Conservation (phyloP, 176 grass and related monocot genomes). For the Triticum timopheevii region DNA sequence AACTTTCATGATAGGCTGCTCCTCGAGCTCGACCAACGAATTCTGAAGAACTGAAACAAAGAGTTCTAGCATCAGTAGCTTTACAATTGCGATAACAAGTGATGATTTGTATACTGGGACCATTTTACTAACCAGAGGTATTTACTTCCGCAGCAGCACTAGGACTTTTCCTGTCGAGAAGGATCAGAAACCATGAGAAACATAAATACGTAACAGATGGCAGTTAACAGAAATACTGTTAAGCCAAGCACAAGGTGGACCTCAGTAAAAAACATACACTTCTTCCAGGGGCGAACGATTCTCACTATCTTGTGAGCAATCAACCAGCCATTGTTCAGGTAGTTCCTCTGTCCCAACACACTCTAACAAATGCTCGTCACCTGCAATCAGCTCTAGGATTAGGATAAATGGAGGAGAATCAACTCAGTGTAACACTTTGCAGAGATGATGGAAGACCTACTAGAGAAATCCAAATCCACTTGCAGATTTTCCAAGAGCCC, state of each 20-base stretch:
- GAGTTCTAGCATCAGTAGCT: background rate
- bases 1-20: conserved; percentile 34
- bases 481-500: conserved; percentile 61
- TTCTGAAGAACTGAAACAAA: conserved; percentile 34
- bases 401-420: conserved; percentile 19
- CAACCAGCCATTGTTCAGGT: conserved; percentile 76
- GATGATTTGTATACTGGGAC: background rate
- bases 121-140: conserved; percentile 51
- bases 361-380: conserved; percentile 55
- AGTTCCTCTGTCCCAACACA: conserved; percentile 61
- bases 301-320: conserved; percentile 66
- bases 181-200: conserved; percentile 13
- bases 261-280: conserved; percentile 41
- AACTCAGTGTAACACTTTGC: conserved; percentile 2
- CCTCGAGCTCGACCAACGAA: conserved; percentile 7
- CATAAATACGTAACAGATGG: background rate
- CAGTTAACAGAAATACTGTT: background rate
- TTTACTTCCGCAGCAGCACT: conserved; percentile 20
- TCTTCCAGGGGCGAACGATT: conserved; percentile 45
- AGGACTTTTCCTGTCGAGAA: conserved; percentile 57
- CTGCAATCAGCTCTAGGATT: conserved; percentile 43
- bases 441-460: conserved; percentile 35
- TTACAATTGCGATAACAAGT: background rate
- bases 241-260: background rate
- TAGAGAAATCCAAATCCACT: conserved; percentile 60